Evolutionary conservation across 495 filamentous ascomycete genomes (phyloP), one percentile per base, ranked within the genome.

Genomic region (Xylaria longipes): DNA sequence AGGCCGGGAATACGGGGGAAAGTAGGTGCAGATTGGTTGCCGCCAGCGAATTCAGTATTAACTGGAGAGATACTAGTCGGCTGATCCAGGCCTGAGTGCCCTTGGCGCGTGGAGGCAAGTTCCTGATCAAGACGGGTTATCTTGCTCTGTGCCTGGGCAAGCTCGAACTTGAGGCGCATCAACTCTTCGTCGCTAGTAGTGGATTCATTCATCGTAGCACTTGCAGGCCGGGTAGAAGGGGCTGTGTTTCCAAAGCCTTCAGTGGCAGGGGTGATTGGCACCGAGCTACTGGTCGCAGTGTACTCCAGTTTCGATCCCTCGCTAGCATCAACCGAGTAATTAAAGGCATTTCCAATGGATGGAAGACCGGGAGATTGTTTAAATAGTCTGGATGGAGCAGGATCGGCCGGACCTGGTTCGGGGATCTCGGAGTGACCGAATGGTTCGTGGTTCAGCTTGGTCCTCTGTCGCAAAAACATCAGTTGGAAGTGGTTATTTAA

Each of bases 41-140:
- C 71, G 3, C 75, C 29, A 9, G 76, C 45, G 64, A 80, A 81
- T 14, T 80, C 81, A 39, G 61, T 56, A 45, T 83, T 80, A 1
- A 74, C 39, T 14, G 75, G 75, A 70, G 89, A 85, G 14, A 70
- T 70, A 33, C 71, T 65, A 41, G 45, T 58, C 17, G 68, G 31
- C 33, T 64, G 37, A 56, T 81, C 69, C 52, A 72, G 48, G 77
- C 75, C 56, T 74, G 75, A 58, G 89, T 90, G 76, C 89, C 33
- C 35, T 8, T 74, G 89, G 54, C 93, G 93, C 12, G 86, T 91
- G 70, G 95, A 92, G 33, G 91, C 86, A 67, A 98, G 87, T 80
- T 98, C 94, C 69, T 94, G 89, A 71, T 94, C 93, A 80, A 97
- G 91, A 22, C 89, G 86, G 68, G 89, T 91, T 79, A 99, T 94